Base-by-base conservation (phyloP, 2,329 filamentous ascomycete species). In the Cytospora schulzeri region DNA sequence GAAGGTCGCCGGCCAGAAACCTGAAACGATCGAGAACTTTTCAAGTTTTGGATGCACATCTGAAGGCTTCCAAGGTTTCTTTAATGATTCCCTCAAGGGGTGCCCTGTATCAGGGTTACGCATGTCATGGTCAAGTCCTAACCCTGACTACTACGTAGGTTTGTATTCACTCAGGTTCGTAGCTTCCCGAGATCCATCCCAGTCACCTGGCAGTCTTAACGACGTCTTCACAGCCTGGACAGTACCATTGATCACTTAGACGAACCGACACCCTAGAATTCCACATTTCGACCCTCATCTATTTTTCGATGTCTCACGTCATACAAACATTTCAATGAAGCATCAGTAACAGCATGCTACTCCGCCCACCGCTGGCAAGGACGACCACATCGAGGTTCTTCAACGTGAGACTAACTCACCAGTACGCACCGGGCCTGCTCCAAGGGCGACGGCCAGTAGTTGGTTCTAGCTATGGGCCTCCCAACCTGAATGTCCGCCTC, bases 331-430 rank as follows among this genome's bases (percentile, higher is more conserved):
- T 26, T 41, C 7, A 33, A 60, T 64, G 57, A 57, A 35, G 19
- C 15, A 48, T 51, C 29, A 50, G 9, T 35, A 64, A 41, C 56
- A 66, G 64, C 19, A 66, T 66, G 57, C 54, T 61, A n/a, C 61
- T 48, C 63, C 63, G 50, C 65, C 64, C 50, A 29, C 35, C 54
- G n/a, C 38, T 48, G 60, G 55, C 35, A 38, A 55, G 19, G 48
- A 24, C 22, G 54, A 51, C 33, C 54, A 51, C 35, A 38, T 15
- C 38, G 22, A 14, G 24, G n/a, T 33, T 26, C 31, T 52, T 26
- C 29, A 28, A n/a, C 26, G 41, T 31, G 41, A 22, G 57, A 54
- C 67, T 57, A 65, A 66, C 65, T 66, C 68, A 68, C 65, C 63
- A 65, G 67, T 63, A 45, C 65, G 67, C 33, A 9, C 6, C 22